Base-by-base conservation (phyloP, 495 filamentous ascomycete species). In the Penicillium mononematosum region DNA sequence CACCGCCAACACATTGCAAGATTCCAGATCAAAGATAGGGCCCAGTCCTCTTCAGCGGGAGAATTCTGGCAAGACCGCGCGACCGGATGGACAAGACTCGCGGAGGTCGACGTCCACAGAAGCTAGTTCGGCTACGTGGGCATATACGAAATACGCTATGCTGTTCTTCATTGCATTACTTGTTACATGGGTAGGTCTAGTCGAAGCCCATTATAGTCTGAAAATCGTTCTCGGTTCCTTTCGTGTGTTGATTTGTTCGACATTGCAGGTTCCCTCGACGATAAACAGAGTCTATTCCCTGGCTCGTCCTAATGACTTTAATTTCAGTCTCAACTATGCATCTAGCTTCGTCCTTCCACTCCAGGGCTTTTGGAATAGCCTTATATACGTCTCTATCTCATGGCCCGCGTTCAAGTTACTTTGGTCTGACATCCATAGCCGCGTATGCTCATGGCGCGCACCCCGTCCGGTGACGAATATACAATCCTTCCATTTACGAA, bases 291-390 rank as follows among this genome's bases (percentile, higher is more conserved):
- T 92, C 24, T 92, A 89, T 70, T 81, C 81, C 16, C 66, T 92
- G 17, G 75, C 84, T 6, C 71, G 86, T 62, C 73, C 76, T 0
- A 74, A 82, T 27, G 47, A 78, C 1, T 70, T 81, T 5, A 78
- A 75, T 25, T 82, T 86, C 48, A 73, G 75, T 22, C 80, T 95
- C 25, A 85, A 89, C 60, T 87, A 86, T 54, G 80, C 84, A 45
- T 84, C 86, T 25, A 83, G 87, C 1, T 80, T 91, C 45, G 90
- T 95, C 0, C 78, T 95, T 20, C 91, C 91, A 0, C 76, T 92
- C 0, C 91, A 95, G 64, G 91, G 91, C 2, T 92, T 94, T 63
- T 93, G 90, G 88, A 96, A 95, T 62, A 83, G 84, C 19, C 66
- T 90, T 50, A 90, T 96, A 53, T 96, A 95, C 71, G 68, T 84